Evolutionary conservation across 805 yeast species (phyloP), one percentile per base, ranked within the genome.

Genomic region (Barnettozyma salicaria): DNA sequence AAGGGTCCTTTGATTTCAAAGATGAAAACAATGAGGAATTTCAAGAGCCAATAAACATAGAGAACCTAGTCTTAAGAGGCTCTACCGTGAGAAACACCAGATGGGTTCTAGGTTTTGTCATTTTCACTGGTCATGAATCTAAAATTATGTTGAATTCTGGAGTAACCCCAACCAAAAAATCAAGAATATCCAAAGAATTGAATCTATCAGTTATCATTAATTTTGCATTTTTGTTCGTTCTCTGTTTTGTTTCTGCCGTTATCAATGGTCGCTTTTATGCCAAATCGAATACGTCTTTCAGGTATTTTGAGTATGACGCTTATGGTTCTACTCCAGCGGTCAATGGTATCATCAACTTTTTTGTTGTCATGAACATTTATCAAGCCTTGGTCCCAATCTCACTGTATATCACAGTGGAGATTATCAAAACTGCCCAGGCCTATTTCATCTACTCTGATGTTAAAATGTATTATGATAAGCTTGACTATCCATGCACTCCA

Each of bases 301-400:
- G 64, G 17, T 76, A 45, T 43, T 83, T 66, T 53, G 94, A 83
- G 52, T 81, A 65, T 50, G 80, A 80, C 16, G 73, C 87, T 1
- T 68, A 76, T 44, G 88, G 80, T 3, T 73, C 78, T 2, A 60
- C 78, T 1, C 74, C 89, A 2, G 76, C 76, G 16, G 65, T 64
- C 5, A 82, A 80, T 56, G 94, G 90, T 52, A 59, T 80, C 21
- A 74, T 84, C 25, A 64, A 78, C 1, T 84, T 82, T 53, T 82
- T 81, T 56, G 92, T 83, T 22, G 78, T 86, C 1, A 67, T 84
- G 48, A 84, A 83, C 47, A 63, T 84, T 26, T 84, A 81, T 54
- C 89, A 80, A 59, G 75, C 89, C 0, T 67, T 84, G 63, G 88
- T 84, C 36, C 94, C 94, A 1, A 84, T 84, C 45, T 84, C 92